Conservation (phyloP, 2,329 filamentous ascomycete genomes). For the Thermomyces lanuginosus region DNA sequence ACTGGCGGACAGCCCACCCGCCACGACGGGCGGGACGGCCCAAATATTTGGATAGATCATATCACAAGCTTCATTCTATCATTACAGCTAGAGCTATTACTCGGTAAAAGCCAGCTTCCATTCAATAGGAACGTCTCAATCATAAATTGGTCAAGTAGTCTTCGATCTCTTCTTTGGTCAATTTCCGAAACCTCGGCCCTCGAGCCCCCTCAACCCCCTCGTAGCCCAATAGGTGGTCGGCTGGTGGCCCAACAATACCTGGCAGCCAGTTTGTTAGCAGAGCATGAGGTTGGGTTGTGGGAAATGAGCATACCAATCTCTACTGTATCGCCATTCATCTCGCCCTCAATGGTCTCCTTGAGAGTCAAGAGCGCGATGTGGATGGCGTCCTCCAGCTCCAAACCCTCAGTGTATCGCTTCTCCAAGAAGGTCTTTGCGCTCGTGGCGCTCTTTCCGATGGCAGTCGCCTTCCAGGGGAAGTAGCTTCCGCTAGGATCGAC, state of each 20-base stretch:
- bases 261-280: conserved; percentile 6
- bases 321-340: conserved; percentile 97
- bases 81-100: too few relatives aligned
- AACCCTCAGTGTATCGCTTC: conserved; percentile 93
- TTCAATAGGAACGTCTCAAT: conserved; percentile 22
- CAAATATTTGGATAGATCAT: too few relatives aligned
- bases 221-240: conserved; percentile 78
- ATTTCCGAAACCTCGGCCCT: conserved; percentile 39
- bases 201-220: conserved; percentile 32
- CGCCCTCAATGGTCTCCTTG: conserved; percentile 98
- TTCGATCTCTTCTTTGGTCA: conserved; percentile 96
- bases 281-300: not conserved
- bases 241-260: conserved; percentile 92
- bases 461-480: conserved; percentile 98
- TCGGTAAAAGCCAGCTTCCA: too few relatives aligned
- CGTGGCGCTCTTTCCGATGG: conserved; percentile 95
- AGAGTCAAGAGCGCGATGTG: conserved; percentile 93
- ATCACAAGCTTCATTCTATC: too few relatives aligned
- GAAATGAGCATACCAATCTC: conserved; percentile 65
- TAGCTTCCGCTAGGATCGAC: conserved; percentile 98
- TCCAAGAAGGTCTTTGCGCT: conserved; percentile 98
- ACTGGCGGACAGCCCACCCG: too few relatives aligned
- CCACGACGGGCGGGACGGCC: too few relatives aligned
- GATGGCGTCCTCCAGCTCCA: conserved; percentile 95
- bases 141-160: conserved; percentile 98